Conservation (phyloP, 1,284 basidiomycete species). For the Meira miltonrushii region DNA sequence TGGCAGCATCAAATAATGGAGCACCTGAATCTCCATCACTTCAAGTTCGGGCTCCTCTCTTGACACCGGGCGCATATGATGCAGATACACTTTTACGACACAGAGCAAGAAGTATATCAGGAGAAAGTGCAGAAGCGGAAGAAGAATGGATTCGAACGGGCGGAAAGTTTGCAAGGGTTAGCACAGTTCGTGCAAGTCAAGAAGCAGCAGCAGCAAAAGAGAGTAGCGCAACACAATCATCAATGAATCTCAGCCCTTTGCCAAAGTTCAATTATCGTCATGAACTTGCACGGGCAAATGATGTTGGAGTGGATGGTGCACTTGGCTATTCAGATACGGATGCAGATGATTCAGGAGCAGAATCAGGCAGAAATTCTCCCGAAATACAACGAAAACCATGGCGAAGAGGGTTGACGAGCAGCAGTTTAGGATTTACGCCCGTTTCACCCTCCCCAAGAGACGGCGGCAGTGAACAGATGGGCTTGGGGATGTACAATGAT, state of each 20-base stretch:
- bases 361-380: slow-evolving; percentile 30
- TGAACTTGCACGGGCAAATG: slow-evolving; percentile 14
- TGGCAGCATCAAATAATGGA: background rate
- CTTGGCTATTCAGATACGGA: slow-evolving; percentile 35
- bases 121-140: slow-evolving; percentile 27
- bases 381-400: slow-evolving; percentile 11
- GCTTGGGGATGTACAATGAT: too few species aligned
- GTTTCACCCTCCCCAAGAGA: slow-evolving; percentile 11
- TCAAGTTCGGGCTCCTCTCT: slow-evolving; percentile 20
- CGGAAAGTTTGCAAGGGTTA: slow-evolving; percentile 25
- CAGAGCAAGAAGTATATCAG: slow-evolving; percentile 28
- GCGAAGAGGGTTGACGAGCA: slow-evolving; percentile 16
- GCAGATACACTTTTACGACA: slow-evolving; percentile 40
- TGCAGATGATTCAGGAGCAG: slow-evolving; percentile 34
- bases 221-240: slow-evolving; percentile 8
- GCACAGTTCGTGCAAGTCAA: slow-evolving; percentile 13
- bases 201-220: slow-evolving; percentile 11
- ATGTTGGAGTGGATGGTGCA: slow-evolving; percentile 37
- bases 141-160: slow-evolving; percentile 33
- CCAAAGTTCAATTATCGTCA: background rate
- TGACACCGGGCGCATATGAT: slow-evolving; percentile 40
- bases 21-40: slow-evolving; percentile 7
- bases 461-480: too few species aligned
- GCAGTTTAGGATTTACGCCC: slow-evolving; percentile 27
- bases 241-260: background rate